Evolutionary conservation across 768 basidiomycete species (phyloP).

Genomic region (Amyloporia xantha): DNA sequence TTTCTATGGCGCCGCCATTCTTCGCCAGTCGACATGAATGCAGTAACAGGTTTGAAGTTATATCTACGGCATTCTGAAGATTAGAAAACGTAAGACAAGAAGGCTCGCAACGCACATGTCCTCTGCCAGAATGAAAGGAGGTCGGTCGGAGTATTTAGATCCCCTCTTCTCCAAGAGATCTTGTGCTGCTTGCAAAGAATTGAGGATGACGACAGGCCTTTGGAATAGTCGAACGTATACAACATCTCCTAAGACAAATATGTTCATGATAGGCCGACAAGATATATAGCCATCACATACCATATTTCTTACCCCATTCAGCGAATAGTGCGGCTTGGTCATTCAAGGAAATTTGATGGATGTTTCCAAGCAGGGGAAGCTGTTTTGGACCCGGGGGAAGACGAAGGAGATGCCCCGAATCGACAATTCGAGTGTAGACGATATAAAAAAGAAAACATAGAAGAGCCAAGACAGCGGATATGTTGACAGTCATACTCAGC

Average conservation of each 20-base stretch:
- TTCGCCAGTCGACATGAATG: conserved; percentile 14
- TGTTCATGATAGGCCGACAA: not conserved
- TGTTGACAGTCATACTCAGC: too few relatives aligned
- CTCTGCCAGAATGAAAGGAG: conserved; percentile 11
- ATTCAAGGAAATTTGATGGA: conserved; percentile 22
- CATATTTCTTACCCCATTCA: conserved; percentile 23
- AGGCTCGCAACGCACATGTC: not conserved
- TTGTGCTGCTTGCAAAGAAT: conserved; percentile 15
- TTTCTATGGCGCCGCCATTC: conserved; percentile 16
- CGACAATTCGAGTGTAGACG: too few relatives aligned
- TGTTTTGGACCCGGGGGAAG: conserved; percentile 23
- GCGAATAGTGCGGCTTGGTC: conserved; percentile 19
- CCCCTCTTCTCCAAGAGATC: conserved; percentile 23
- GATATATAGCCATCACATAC: conserved; percentile 6
- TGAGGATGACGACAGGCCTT: conserved; percentile 17
- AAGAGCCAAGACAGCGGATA: too few relatives aligned
- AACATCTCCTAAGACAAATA: conserved; percentile 11
- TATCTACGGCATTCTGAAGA: not conserved
- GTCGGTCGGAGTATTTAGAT: conserved; percentile 21
- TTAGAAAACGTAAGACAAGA: not conserved
- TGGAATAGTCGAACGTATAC: conserved; percentile 12
- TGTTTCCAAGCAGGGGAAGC: conserved; percentile 25
- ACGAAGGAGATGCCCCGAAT: not conserved
- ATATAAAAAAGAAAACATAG: too few relatives aligned
- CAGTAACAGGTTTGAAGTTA: not conserved